Evolutionary conservation across 2,329 filamentous ascomycete genomes (phyloP).

Genomic region (Aspergillus unguis): DNA sequence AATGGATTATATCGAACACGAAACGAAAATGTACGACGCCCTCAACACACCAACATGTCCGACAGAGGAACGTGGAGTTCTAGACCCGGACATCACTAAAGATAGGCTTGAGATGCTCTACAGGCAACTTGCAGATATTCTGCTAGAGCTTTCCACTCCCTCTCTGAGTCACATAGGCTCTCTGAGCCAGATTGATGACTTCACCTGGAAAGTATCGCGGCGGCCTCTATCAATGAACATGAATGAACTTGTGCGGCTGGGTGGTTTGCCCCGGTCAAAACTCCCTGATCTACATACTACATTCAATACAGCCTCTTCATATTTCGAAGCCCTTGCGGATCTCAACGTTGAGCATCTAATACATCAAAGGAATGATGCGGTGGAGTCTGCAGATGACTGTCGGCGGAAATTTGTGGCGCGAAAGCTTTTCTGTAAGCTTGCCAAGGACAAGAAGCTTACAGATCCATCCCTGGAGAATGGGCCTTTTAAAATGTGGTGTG

Average conservation of each 20-base stretch:
- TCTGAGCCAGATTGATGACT: slow-evolving; percentile 13
- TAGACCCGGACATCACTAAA: slow-evolving; percentile 34
- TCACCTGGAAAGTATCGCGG: slow-evolving; percentile 22
- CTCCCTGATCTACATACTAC: slow-evolving; percentile 16
- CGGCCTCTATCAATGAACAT: slow-evolving; percentile 44
- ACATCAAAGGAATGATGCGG: slow-evolving; percentile 40
- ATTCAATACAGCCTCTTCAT: slow-evolving; percentile 35
- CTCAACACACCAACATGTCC: not conserved
- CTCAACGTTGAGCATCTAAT: slow-evolving; percentile 42
- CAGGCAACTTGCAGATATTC: slow-evolving; percentile 4
- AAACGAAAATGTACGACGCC: not conserved
- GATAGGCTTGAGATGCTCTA: slow-evolving; percentile 31
- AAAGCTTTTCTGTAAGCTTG: slow-evolving; percentile 20
- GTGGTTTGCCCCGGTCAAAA: slow-evolving; percentile 16
- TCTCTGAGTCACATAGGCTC: slow-evolving; percentile 10
- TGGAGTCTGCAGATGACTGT: slow-evolving; percentile 26
- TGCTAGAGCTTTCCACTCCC: slow-evolving; percentile 12
- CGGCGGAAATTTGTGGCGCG: slow-evolving; percentile 19
- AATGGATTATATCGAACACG: not conserved
- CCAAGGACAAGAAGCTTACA: slow-evolving; percentile 8
- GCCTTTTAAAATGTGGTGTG: slow-evolving; percentile 23
- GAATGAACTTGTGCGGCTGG: slow-evolving; percentile 33
- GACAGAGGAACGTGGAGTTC: slow-evolving; percentile 12
- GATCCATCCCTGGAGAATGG: slow-evolving; percentile 22
- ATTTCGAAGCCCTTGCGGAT: slow-evolving; percentile 40